Evolutionary conservation across 768 basidiomycete genomes (phyloP).

Genomic region (Coprinopsis cinerea): DNA sequence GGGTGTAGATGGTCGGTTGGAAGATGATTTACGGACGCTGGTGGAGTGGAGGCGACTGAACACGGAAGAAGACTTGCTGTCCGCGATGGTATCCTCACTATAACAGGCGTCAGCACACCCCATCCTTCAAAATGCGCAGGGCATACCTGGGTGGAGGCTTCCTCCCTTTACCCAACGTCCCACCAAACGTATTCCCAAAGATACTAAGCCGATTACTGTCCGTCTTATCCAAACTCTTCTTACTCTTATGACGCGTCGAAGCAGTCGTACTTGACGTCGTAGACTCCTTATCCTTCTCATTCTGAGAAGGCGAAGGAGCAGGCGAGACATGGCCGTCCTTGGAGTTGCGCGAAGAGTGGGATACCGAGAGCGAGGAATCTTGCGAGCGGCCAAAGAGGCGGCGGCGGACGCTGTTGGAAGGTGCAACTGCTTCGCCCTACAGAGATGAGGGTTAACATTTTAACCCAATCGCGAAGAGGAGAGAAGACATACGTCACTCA

Average conservation of each 20-base stretch:
- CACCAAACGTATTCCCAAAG: constrained; percentile 64
- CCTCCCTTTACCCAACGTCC: constrained; percentile 57
- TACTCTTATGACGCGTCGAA: constrained; percentile 35
- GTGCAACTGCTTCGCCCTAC: constrained; percentile 47
- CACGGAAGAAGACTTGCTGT: constrained; percentile 38
- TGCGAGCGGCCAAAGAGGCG: constrained; percentile 60
- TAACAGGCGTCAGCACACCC: not conserved
- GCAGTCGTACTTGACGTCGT: constrained; percentile 8
- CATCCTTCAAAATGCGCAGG: not conserved
- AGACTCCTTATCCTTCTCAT: constrained; percentile 23
- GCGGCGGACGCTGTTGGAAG: constrained; percentile 36
- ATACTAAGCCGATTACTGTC: constrained; percentile 68
- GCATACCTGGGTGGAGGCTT: constrained; percentile 76
- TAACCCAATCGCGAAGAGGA: constrained; percentile 5
- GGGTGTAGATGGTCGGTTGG: constrained; percentile 35
- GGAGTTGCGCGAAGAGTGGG: constrained; percentile 17
- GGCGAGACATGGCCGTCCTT: constrained; percentile 13
- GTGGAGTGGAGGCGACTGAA: constrained; percentile 41
- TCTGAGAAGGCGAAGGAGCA: constrained; percentile 6
- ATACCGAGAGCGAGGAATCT: constrained; percentile 26
- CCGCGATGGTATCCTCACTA: constrained; percentile 5
- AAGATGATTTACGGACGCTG: constrained; percentile 35
- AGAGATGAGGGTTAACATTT: constrained; percentile 3
- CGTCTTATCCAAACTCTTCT: constrained; percentile 47
- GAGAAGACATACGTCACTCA: constrained; percentile 59